phyloP scores from a whole-genome alignment of 164 flowering plant genomes.

The Macadamia integrifolia region DNA sequence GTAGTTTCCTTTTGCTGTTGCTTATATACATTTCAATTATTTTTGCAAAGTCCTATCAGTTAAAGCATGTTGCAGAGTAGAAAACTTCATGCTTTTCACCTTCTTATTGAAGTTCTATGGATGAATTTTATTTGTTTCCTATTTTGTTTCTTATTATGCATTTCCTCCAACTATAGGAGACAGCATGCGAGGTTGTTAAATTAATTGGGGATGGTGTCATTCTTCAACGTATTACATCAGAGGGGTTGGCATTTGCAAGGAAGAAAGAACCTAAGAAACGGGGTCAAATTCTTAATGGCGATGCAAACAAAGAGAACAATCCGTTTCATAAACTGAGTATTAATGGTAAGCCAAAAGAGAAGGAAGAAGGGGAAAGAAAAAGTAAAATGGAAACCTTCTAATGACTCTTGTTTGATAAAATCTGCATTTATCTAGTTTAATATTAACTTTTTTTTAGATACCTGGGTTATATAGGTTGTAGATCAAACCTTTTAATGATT shows the following conservation, averaged over 20 bases:
- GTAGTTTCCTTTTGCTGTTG: not conserved
- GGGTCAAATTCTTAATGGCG: conserved; percentile 16
- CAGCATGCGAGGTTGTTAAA: conserved; percentile 72
- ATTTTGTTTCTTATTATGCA: not conserved
- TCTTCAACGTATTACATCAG: conserved; percentile 55
- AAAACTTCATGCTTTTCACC: conserved; percentile 8
- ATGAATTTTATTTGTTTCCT: not conserved
- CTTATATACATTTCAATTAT: too few relatives aligned
- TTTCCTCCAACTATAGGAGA: conserved; percentile 42
- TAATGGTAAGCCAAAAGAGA: conserved; percentile 30
- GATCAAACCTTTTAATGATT: too few relatives aligned
- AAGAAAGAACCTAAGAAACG: conserved; percentile 50
- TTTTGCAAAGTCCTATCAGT: not conserved
- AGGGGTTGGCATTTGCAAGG: conserved; percentile 58
- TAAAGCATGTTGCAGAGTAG: not conserved
- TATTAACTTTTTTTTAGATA: not conserved
- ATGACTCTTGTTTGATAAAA: not conserved
- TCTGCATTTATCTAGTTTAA: not conserved
- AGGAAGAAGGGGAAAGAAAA: not conserved
- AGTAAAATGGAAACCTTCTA: not conserved
- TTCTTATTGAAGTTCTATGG: not conserved
- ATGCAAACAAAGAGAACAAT: conserved; percentile 29
- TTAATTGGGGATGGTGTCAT: conserved; percentile 54
- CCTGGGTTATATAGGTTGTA: too few relatives aligned
- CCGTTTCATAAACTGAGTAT: conserved; percentile 16